Percentiles rank a stretch among this genome's conserved stretches.
These are phyloP conservation scores for Amesomyces nigricolor DNA, from an alignment of 2,329 filamentous ascomycete genomes.

Conservation along the genomic window DNA sequence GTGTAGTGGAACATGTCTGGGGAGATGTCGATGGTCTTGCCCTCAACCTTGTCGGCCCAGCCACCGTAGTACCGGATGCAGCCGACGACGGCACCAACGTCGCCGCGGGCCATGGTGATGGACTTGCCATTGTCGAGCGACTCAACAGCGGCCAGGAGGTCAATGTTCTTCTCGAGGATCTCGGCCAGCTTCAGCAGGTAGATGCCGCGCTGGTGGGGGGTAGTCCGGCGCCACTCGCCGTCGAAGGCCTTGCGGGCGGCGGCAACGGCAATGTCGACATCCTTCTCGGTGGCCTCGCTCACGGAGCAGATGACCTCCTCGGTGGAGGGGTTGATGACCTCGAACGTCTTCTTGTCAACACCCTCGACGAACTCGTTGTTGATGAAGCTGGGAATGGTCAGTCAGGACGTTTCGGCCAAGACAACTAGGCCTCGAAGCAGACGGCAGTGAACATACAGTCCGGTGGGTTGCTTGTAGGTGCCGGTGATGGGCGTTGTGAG, in stretches of 20 bases:
- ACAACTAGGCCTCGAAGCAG: background rate
- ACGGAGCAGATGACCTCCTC: slow-evolving; percentile 82
- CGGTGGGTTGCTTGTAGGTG: slow-evolving; percentile 53
- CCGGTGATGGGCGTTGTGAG: slow-evolving; percentile 65
- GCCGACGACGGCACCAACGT: slow-evolving; percentile 61
- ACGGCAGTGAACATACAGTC: slow-evolving; percentile 45
- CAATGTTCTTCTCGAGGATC: slow-evolving; percentile 69
- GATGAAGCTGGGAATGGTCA: slow-evolving; percentile 59
- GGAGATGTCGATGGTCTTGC: slow-evolving; percentile 77
- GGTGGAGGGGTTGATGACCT: slow-evolving; percentile 82
- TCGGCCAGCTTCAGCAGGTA: slow-evolving; percentile 72
- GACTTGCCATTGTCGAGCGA: slow-evolving; percentile 86
- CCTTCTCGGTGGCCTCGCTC: slow-evolving; percentile 81
- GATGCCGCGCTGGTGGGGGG: slow-evolving; percentile 65
- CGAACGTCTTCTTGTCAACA: slow-evolving; percentile 83
- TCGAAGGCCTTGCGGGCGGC: slow-evolving; percentile 85
- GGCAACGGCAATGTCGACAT: slow-evolving; percentile 71
- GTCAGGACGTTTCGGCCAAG: background rate
- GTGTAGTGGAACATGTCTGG: slow-evolving; percentile 81
- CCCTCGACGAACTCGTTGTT: slow-evolving; percentile 85
- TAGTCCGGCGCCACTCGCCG: slow-evolving; percentile 60
- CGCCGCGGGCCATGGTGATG: slow-evolving; percentile 67
- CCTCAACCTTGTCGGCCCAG: slow-evolving; percentile 87
- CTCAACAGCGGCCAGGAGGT: slow-evolving; percentile 75
- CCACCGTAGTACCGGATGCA: slow-evolving; percentile 83